phyloP scores from a whole-genome alignment of 202 grass and related monocot species.

The Elaeis oleifera region DNA sequence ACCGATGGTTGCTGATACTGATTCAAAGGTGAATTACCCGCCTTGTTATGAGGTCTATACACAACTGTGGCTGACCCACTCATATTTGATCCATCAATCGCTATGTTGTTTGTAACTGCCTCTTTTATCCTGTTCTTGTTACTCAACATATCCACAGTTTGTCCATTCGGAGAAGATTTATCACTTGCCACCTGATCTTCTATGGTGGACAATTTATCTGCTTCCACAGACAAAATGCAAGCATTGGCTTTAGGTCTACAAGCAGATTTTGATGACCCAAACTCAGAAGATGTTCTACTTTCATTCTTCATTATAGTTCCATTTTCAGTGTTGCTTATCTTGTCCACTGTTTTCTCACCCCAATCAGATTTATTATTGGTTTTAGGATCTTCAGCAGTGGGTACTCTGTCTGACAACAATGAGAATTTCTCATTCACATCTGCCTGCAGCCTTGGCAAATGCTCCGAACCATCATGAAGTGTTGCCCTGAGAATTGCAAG shows the following conservation, averaged over 20 bases:
- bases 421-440: conserved; percentile 20
- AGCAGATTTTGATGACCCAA: no score
- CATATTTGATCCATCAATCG: neutral
- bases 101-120: neutral
- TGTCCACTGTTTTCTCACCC: conserved; percentile 13
- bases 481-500: conserved; percentile 26
- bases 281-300: no score
- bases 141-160: conserved; percentile 13
- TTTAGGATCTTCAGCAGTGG: conserved; percentile 17
- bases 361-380: conserved; percentile 32
- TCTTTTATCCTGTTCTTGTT: conserved; percentile 28
- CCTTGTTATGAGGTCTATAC: neutral
- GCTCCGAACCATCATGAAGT: conserved; percentile 13
- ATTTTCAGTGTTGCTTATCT: conserved; percentile 15
- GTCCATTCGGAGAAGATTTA: conserved; percentile 21
- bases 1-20: neutral
- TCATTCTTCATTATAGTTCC: no score
- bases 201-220: no score
- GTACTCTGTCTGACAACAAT: conserved; percentile 18
- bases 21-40: neutral
- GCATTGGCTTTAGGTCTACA: no score
- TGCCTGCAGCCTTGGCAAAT: conserved; percentile 6
- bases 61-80: neutral
- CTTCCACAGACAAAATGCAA: no score
- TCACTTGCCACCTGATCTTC: neutral